Base-by-base conservation (phyloP, 1,284 basidiomycete genomes). In the Tilletia horrida region DNA sequence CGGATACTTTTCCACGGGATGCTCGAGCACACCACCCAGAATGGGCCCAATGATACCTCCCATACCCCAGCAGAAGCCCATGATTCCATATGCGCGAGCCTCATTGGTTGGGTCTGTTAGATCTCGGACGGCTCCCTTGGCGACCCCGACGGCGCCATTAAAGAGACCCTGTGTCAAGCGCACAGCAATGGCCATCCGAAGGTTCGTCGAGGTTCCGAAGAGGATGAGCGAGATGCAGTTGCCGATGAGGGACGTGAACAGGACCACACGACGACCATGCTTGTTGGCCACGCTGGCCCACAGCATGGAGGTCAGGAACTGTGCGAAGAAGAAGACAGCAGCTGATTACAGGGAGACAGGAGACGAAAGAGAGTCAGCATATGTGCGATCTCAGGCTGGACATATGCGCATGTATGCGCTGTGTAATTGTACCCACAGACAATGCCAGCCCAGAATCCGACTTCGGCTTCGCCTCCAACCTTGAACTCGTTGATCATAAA, bases 31-130 rank as follows among this genome's bases (percentile, higher is more conserved):
- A 88, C 90, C 90, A 55, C 85, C 86, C 63, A 93, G 84, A 35
- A 92, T 91, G 47, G 91, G 61, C 86, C 87, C 91, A 57, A 81
- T 69, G 69, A 83, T 83, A 87, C 93, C 93, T 71, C 94, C 94
- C 78, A 97, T 88, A 71, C 93, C 94, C 94, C 94, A 97, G 72
- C 89, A 92, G 83, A 96, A 96, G 23, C 93, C 93, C 64, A 97
- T 86, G 72, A 94, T 91, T 61, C 92, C 92, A 81, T 96, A 96
- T 16, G 94, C 94, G 73, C 92, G 87, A 43, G 91, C 91, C 83
- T 96, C 93, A 82, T 97, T 97, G 66, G 88, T 91, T 47, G 87
- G 83, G 75, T 95, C 92, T 0, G 95, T 95, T 67, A 98, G 87
- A 70, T 90, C 90, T 25, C 91, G 85, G 52, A 98, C 89, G 7